Conservation (phyloP, 2,329 filamentous ascomycete genomes). For the Verticillium nubilum region DNA sequence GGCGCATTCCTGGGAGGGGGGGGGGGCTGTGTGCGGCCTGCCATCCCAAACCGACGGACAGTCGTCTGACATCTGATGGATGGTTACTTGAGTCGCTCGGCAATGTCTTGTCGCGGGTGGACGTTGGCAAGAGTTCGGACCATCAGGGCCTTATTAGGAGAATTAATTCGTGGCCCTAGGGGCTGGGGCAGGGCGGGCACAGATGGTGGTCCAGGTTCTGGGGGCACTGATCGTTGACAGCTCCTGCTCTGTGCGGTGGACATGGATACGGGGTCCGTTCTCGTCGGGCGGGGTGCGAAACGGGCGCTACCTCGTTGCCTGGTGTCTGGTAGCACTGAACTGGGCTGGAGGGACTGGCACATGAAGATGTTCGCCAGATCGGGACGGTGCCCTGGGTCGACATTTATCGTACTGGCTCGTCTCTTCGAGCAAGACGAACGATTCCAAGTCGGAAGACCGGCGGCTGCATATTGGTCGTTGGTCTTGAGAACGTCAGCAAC, state of each 20-base stretch:
- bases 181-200: neutral
- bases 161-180: neutral
- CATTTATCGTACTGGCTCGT: neutral
- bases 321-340: neutral
- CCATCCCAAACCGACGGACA: neutral
- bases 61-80: neutral
- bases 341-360: neutral
- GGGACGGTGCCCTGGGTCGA: neutral
- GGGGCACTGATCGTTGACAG: neutral
- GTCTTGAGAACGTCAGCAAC: neutral
- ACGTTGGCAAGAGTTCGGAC: neutral
- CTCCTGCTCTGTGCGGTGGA: neutral
- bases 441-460: neutral
- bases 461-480: neutral
- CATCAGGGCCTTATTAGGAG: neutral
- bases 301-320: neutral
- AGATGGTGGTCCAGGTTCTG: neutral
- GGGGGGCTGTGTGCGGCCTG: neutral
- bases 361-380: neutral
- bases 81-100: neutral
- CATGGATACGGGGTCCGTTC: neutral
- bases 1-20: neutral
- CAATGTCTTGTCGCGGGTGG: neutral
- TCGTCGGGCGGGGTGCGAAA: neutral
- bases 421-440: neutral